A percentile compares a stretch with the other conserved stretches of the same genome.
Conservation (phyloP, 2,329 filamentous ascomycete genomes). For the Pseudogymnoascus sp. region DNA sequence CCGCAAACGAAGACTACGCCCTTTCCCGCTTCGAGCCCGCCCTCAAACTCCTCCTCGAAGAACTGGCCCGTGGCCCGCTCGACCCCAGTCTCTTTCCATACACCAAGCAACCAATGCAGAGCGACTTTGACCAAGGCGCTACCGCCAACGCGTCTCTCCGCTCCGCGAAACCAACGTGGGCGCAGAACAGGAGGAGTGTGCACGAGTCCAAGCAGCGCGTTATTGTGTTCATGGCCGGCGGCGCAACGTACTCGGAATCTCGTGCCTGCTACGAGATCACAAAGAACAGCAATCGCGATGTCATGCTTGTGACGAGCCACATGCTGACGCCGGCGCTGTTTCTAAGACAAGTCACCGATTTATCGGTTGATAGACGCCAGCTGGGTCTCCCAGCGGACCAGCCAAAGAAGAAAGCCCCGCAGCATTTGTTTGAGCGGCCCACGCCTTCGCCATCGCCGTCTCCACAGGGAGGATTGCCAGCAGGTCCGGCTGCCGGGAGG, state of each 20-base stretch:
- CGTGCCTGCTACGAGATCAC: conserved; percentile 84
- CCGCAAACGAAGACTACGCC: conserved; percentile 66
- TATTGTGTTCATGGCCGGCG: conserved; percentile 91
- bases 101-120: conserved; percentile 59
- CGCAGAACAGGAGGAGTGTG: conserved; percentile 65
- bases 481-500: conserved; percentile 18
- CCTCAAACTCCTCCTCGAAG: conserved; percentile 76
- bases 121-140: conserved; percentile 52
- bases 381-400: conserved; percentile 76
- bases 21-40: conserved; percentile 82
- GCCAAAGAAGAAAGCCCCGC: conserved; percentile 73
- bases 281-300: conserved; percentile 63
- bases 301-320: conserved; percentile 85
- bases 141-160: conserved; percentile 68
- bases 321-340: conserved; percentile 86
- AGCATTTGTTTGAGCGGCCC: conserved; percentile 75
- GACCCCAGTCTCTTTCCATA: conserved; percentile 65
- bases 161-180: conserved; percentile 92
- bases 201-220: conserved; percentile 82
- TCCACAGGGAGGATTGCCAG: conserved; percentile 17
- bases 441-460: conserved; percentile 42
- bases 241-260: conserved; percentile 87
- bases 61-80: conserved; percentile 58
- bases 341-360: conserved; percentile 71
- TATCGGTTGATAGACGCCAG: conserved; percentile 65